These are phyloP conservation scores for Arthrobotrys sinensis DNA, from an alignment of 2,329 filamentous ascomycete species.

Conservation along the genomic window DNA sequence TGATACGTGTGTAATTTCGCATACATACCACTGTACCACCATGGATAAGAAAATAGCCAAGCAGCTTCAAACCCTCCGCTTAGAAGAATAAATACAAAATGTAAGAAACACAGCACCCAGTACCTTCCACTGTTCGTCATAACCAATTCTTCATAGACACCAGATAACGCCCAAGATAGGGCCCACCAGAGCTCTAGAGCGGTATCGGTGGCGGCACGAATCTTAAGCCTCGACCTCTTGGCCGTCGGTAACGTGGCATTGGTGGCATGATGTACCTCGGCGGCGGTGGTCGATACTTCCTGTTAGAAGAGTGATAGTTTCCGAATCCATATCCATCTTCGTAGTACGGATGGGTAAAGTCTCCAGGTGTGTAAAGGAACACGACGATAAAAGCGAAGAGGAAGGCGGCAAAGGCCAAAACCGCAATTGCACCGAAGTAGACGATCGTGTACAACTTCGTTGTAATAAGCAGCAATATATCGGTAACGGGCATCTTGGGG, in stretches of 20 bases:
- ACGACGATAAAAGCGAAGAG: slow-evolving; percentile 20
- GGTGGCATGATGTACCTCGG: not conserved
- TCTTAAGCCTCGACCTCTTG: not conserved
- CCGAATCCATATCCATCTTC: slow-evolving; percentile 6
- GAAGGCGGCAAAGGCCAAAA: not conserved
- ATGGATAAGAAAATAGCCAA: too few relatives aligned
- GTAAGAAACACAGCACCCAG: too few relatives aligned
- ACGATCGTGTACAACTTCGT: not conserved
- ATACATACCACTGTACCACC: too few relatives aligned
- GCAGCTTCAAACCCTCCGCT: too few relatives aligned
- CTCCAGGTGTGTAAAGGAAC: slow-evolving; percentile 47
- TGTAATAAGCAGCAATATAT: not conserved
- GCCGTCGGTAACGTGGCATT: not conserved
- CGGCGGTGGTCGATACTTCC: not conserved
- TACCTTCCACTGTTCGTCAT: too few relatives aligned
- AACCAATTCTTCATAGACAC: too few relatives aligned
- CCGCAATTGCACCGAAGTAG: slow-evolving; percentile 9
- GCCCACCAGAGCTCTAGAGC: too few relatives aligned
- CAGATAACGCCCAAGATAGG: too few relatives aligned
- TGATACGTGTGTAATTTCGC: too few relatives aligned
- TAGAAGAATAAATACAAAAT: too few relatives aligned
- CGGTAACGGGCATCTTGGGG: not conserved
- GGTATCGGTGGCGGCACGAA: too few relatives aligned
- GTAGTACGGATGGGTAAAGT: slow-evolving; percentile 45
- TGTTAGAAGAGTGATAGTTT: not conserved